These are phyloP conservation scores for Penicillium polonicum DNA, from an alignment of 2,329 filamentous ascomycete species.

Conservation along the genomic window DNA sequence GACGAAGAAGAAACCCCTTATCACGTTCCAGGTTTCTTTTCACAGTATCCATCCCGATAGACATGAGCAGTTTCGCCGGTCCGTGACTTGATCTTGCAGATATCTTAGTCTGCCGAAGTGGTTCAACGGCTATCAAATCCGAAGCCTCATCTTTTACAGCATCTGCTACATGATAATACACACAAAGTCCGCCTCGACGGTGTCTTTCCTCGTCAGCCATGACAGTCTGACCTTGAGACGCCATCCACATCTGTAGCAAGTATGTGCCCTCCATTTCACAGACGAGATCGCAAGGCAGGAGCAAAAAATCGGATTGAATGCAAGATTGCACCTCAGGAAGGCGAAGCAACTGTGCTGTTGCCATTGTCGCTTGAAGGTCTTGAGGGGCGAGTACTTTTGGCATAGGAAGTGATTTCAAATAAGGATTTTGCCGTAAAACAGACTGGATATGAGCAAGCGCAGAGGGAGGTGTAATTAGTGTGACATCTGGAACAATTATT, in stretches of 20 bases:
- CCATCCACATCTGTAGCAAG: background rate
- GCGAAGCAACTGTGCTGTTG: constrained; percentile 1
- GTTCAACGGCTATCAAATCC: background rate
- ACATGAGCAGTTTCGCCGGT: background rate
- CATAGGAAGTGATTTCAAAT: background rate
- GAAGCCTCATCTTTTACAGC: background rate
- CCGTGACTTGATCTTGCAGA: background rate
- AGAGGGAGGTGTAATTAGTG: background rate
- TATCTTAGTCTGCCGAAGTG: background rate
- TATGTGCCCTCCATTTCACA: background rate
- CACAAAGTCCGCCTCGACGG: background rate
- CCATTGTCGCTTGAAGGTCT: background rate
- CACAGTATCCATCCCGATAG: background rate
- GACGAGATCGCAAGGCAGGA: constrained; percentile 4
- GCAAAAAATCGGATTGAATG: background rate
- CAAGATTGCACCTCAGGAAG: constrained; percentile 1
- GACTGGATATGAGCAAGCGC: background rate
- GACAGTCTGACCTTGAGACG: background rate
- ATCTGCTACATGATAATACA: background rate
- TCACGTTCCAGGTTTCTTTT: background rate
- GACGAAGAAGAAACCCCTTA: background rate
- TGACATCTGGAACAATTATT: background rate
- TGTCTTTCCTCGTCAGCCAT: background rate
- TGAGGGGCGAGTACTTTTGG: background rate
- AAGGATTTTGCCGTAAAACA: background rate